Evolutionary conservation across 306 rosid genomes (phyloP).

Genomic region (Lathyrus tuberosus): DNA sequence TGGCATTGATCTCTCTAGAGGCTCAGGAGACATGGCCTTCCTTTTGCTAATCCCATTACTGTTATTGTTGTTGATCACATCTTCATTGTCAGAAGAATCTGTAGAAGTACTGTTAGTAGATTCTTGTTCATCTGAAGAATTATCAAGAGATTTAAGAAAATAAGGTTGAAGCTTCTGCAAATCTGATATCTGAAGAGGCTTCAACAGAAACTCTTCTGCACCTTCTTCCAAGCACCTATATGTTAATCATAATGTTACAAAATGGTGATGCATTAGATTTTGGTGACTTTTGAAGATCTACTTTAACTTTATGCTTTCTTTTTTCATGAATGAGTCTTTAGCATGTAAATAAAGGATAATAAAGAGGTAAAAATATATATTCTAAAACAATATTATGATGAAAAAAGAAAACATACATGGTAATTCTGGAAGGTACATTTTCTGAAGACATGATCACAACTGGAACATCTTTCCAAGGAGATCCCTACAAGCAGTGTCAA

Average conservation of each 20-base stretch:
- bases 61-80: slow-evolving; percentile 24
- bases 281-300: not conserved
- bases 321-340: not conserved
- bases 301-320: not conserved
- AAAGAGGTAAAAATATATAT: no score
- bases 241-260: not conserved
- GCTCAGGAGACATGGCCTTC: slow-evolving; percentile 61
- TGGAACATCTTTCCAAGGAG: slow-evolving; percentile 93
- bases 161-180: slow-evolving; percentile 75
- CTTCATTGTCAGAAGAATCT: slow-evolving; percentile 29
- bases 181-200: slow-evolving; percentile 84
- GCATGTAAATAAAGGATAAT: not conserved
- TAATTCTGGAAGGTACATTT: slow-evolving; percentile 89
- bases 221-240: slow-evolving; percentile 93
- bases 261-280: not conserved
- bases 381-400: not conserved
- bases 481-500: slow-evolving; percentile 68
- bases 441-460: slow-evolving; percentile 98
- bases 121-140: slow-evolving; percentile 38
- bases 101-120: slow-evolving; percentile 26
- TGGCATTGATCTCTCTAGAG: slow-evolving; percentile 67
- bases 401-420: slow-evolving; percentile 54
- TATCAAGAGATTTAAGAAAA: slow-evolving; percentile 56
- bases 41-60: slow-evolving; percentile 47
- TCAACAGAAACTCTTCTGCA: slow-evolving; percentile 88